Conservation (phyloP, 345 rosid genomes). For the Durio zibethinus region DNA sequence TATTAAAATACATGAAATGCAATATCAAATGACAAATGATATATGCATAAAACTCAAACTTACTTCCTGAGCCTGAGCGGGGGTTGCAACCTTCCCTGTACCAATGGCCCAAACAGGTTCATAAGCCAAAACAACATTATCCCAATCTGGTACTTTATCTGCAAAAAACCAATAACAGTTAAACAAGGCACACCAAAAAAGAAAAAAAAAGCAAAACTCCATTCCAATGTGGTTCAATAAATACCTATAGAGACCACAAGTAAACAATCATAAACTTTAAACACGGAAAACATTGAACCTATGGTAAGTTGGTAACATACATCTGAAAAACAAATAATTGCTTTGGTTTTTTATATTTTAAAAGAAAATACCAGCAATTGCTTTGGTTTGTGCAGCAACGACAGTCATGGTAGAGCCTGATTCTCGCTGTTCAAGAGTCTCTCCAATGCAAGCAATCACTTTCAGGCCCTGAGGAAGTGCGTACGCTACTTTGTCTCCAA, state of each 20-base stretch:
- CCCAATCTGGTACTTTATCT: conserved; percentile 57
- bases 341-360: background rate
- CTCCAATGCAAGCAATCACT: conserved; percentile 74
- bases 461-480: conserved; percentile 62
- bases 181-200: background rate
- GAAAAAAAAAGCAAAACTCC: background rate
- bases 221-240: background rate
- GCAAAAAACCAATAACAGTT: conserved; percentile 19
- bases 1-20: background rate
- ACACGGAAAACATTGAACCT: background rate
- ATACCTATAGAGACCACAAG: background rate
- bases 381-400: conserved; percentile 67
- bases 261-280: background rate
- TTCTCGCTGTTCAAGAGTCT: conserved; percentile 76
- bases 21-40: conserved; percentile 4
- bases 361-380: conserved; percentile 52
- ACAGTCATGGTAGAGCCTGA: conserved; percentile 65
- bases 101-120: conserved; percentile 93
- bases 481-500: conserved; percentile 61
- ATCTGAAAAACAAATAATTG: background rate
- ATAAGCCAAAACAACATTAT: conserved; percentile 60
- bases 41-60: conserved; percentile 10
- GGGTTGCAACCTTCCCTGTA: conserved; percentile 77
- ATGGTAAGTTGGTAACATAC: background rate
- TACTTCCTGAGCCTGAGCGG: conserved; percentile 79